Percentiles rank a stretch among this genome's conserved stretches.
Conservation (phyloP, 352 stramenopile genomes). For the Phytophthora quininea region DNA sequence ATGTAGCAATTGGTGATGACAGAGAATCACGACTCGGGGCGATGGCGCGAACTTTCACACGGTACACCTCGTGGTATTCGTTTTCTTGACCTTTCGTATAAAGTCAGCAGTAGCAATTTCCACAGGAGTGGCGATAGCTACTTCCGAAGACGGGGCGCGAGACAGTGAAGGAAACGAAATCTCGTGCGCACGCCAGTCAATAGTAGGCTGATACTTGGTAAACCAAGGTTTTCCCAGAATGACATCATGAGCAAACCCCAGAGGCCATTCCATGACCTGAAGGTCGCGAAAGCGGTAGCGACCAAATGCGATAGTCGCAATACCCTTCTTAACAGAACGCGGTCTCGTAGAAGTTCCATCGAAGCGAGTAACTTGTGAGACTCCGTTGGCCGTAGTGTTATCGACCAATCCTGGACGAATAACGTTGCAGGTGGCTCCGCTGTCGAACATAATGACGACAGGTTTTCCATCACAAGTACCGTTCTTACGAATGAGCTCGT, state of each 20-base stretch:
- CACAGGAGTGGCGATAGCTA: conserved; percentile 1
- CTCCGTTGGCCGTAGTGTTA: background rate
- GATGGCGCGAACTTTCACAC: conserved; percentile 12
- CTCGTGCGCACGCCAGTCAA: conserved; percentile 15
- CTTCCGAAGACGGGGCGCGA: background rate
- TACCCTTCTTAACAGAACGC: conserved; percentile 8
- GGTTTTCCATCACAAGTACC: conserved; percentile 18
- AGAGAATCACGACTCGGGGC: background rate
- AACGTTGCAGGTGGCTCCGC: conserved; percentile 16
- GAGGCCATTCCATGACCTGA: conserved; percentile 17
- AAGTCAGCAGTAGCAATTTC: conserved; percentile 15
- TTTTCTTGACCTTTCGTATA: conserved; percentile 12
- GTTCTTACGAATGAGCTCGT: conserved; percentile 18
- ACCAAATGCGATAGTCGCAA: conserved; percentile 1
- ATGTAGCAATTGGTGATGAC: background rate
- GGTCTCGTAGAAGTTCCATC: background rate
- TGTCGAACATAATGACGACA: conserved; percentile 26
- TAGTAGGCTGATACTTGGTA: conserved; percentile 14
- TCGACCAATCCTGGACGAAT: conserved; percentile 14
- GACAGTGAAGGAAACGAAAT: conserved; percentile 1
- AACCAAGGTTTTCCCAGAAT: conserved; percentile 26
- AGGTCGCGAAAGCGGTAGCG: conserved; percentile 7
- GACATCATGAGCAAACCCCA: conserved; percentile 16
- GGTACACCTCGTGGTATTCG: conserved; percentile 17
- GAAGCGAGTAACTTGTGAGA: conserved; percentile 16